A percentile compares a stretch with the other conserved stretches of the same genome.
Conservation (phyloP, 345 rosid species). For the Nephelium lappaceum region DNA sequence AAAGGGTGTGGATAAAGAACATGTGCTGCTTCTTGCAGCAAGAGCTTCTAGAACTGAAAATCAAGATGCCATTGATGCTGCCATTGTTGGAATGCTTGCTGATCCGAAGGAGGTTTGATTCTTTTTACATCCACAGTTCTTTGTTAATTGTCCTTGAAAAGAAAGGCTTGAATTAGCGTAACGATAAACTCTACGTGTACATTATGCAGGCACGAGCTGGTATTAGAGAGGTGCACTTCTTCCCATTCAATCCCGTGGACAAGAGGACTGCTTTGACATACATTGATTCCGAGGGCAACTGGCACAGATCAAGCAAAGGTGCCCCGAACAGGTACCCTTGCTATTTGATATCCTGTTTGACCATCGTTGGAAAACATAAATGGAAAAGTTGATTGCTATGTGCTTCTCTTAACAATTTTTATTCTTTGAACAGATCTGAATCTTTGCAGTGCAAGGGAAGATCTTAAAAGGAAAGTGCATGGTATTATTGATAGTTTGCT, state of each 20-base stretch:
- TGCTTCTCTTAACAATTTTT: neutral
- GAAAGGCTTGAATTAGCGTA: neutral
- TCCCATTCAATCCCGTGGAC: constrained; percentile 86
- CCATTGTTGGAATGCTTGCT: constrained; percentile 85
- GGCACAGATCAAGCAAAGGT: constrained; percentile 89
- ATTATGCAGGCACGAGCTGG: constrained; percentile 69
- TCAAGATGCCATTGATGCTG: constrained; percentile 92
- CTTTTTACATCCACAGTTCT: neutral
- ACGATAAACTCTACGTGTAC: neutral
- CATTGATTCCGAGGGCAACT: constrained; percentile 62
- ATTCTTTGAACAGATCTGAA: constrained; percentile 51
- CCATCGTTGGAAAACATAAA: neutral
- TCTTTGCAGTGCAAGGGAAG: constrained; percentile 60
- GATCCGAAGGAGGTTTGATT: constrained; percentile 72
- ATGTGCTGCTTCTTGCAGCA: constrained; percentile 72
- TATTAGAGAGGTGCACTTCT: constrained; percentile 72
- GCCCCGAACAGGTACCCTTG: constrained; percentile 78
- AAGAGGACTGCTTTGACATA: constrained; percentile 84
- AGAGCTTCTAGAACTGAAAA: constrained; percentile 87
- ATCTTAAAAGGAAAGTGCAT: constrained; percentile 60
- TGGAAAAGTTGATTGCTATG: neutral
- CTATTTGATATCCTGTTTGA: neutral
- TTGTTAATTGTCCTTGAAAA: neutral
- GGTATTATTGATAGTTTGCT: constrained; percentile 65
- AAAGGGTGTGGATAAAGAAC: constrained; percentile 69